Evolutionary conservation across 345 rosid species (phyloP), one percentile per base, ranked within the genome.

Genomic region (Clarkia xantiana): DNA sequence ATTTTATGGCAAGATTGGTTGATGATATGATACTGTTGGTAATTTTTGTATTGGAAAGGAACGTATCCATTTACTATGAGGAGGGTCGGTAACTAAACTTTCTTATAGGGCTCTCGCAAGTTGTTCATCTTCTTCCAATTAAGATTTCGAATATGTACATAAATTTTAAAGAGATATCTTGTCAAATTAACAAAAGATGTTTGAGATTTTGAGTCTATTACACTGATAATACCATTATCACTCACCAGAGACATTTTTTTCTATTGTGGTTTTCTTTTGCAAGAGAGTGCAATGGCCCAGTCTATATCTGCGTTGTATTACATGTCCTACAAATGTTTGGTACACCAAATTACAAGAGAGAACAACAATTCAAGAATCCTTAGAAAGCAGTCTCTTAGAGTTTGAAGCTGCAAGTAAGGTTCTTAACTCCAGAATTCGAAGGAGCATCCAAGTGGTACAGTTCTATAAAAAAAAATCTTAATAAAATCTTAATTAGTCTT

Each of bases 71-170:
- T 46, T 56, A 36, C 50, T 49, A 44, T 80, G 76, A 48, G 93
- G 73, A 65, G 82, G 64, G 59, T 77, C 84, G 46, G 73, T 62
- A 18, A 51, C 73, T 72, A 86, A 67, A 67, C 96, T 91, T 59
- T 86, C 94, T 72, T 86, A 87, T 59, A 81, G 6, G 18, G 96
- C 98, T 72, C 80, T 75, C 18, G 96, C 98, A 67, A 91, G 90
- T 53, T 68, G 89, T 61, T 86, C 98, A 69, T 91, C 96, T 64
- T 86, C 98, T 60, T 78, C 79, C 61, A 78, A 57, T 51, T 71
- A 84, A 54, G 65, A 47, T 42, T 68, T 73, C 40, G 68, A 62
- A 57, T 77, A 93, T 85, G 60, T 49, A 16, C 55, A 65, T 40
- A 29, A 57, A 62, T 40, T 58, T 56, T 13, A 53, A 49, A 55